phyloP scores from a whole-genome alignment of 2,329 filamentous ascomycete species.

The Lachnellula occidentalis region DNA sequence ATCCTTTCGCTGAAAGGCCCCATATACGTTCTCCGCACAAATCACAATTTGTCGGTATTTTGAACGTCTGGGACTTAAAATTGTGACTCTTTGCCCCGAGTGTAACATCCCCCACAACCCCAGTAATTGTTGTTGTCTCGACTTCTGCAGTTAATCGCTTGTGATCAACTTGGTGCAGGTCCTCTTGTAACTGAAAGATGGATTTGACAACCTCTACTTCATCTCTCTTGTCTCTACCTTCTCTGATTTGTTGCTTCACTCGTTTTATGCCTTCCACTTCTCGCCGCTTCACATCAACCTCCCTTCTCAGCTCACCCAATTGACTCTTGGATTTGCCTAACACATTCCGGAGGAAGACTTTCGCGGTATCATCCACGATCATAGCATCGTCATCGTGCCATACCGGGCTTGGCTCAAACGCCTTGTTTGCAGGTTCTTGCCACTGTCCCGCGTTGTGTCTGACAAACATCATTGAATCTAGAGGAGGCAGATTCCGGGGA shows the following conservation, averaged over 20 bases:
- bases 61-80: conserved; percentile 98
- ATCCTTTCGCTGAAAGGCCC: conserved; percentile 93
- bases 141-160: conserved; percentile 84
- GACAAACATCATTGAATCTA: conserved; percentile 98
- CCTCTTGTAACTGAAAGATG: conserved; percentile 80
- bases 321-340: conserved; percentile 85
- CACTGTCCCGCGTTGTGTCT: conserved; percentile 80
- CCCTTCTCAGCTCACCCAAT: conserved; percentile 70
- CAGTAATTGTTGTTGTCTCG: conserved; percentile 88
- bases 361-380: conserved; percentile 79
- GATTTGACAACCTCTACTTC: conserved; percentile 78
- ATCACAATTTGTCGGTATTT: conserved; percentile 98
- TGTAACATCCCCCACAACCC: conserved; percentile 85
- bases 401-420: conserved; percentile 89
- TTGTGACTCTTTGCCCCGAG: conserved; percentile 92
- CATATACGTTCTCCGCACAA: conserved; percentile 94
- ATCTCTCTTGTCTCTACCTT: conserved; percentile 82
- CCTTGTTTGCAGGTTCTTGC: conserved; percentile 78
- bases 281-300: conserved; percentile 78
- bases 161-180: conserved; percentile 77
- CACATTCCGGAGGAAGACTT: conserved; percentile 86
- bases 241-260: conserved; percentile 68
- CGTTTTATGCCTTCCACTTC: conserved; percentile 77
- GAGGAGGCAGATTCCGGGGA: conserved; percentile 74
- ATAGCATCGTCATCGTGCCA: conserved; percentile 93